Base-by-base conservation (phyloP, 2,329 filamentous ascomycete genomes). In the Calycina herbarum region DNA sequence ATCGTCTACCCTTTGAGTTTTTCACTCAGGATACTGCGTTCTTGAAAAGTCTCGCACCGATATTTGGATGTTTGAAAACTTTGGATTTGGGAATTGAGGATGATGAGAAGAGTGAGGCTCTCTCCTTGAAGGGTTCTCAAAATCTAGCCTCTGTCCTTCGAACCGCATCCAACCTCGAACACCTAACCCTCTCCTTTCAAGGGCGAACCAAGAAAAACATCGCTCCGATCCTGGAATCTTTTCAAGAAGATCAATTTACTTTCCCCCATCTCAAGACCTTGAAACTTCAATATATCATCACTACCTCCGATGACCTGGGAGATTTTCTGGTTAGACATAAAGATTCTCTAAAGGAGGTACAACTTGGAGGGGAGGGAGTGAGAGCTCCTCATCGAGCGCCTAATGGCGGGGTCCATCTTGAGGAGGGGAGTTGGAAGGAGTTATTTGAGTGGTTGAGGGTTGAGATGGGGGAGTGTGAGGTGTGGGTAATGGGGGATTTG, bases 311-410 rank as follows among this genome's bases (percentile, higher is more conserved):
- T 5, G 79, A 81, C 62, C 77, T 84, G 20, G 77, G 76, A 24
- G 69, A 74, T 5, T 83, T 83, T 66, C 65, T 84, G 27, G 69
- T 77, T 20, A 71, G 77, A 3, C 81, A 82, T 66, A 76, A 76
- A 11, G 42, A 24, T 7, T 79, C 78, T 0, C 74, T 83, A 33
- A 71, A 74, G 57, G 76, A 78, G 1, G 71, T 83, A 7, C 79
- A 80, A 2, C 76, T 84, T 10, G 82, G 82, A 20, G 81, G 81
- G 3, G 75, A 77, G 20, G 81, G 81, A 5, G 70, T 80, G 13
- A 78, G 77, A 51, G 77, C 77, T 40, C 76, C 76, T 5, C 75
- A 77, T 66, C 79, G 80, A 69, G 70, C 76, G 2, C 77, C 78
- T 24, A 77, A 77, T 27, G 81, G 81, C 20, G 82, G 82, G 13